These are phyloP conservation scores for Arabis hirsuta DNA, from an alignment of 345 rosid species.

Conservation along the genomic window DNA sequence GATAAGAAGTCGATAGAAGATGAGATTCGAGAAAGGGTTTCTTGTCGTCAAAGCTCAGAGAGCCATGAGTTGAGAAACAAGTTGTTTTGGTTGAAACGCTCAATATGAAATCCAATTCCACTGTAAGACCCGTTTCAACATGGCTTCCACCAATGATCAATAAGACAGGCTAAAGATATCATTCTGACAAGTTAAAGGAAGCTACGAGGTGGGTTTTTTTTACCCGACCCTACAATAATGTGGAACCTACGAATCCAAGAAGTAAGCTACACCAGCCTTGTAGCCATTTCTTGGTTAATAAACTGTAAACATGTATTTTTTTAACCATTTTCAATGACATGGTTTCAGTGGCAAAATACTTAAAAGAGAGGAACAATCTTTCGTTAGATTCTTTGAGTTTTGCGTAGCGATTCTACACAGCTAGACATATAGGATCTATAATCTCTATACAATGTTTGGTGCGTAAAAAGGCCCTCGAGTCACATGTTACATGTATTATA, in stretches of 20 bases:
- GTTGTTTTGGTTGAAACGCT: slow-evolving; percentile 42
- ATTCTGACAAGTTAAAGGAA: background rate
- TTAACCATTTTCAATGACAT: background rate
- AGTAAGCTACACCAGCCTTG: background rate
- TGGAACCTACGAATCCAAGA: slow-evolving; percentile 1
- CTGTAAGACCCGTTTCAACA: slow-evolving; percentile 44
- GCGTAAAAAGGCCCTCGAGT: background rate
- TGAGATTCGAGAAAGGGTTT: slow-evolving; percentile 39
- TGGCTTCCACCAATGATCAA: slow-evolving; percentile 31
- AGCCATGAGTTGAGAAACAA: slow-evolving; percentile 41
- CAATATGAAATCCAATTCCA: slow-evolving; percentile 42
- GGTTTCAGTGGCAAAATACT: background rate
- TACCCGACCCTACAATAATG: slow-evolving; percentile 20
- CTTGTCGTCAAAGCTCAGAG: slow-evolving; percentile 42
- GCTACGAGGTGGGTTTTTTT: slow-evolving; percentile 12
- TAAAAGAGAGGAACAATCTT: background rate
- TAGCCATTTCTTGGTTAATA: slow-evolving; percentile 20
- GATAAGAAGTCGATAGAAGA: slow-evolving; percentile 40
- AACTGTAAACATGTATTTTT: background rate
- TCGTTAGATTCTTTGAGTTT: no score
- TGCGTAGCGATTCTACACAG: no score
- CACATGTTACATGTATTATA: background rate
- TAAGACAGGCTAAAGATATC: slow-evolving; percentile 1
- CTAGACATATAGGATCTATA: no score
- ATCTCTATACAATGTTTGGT: background rate